Evolutionary conservation across 106 monocot genomes (phyloP).

Genomic region (Apostasia ramifera): DNA sequence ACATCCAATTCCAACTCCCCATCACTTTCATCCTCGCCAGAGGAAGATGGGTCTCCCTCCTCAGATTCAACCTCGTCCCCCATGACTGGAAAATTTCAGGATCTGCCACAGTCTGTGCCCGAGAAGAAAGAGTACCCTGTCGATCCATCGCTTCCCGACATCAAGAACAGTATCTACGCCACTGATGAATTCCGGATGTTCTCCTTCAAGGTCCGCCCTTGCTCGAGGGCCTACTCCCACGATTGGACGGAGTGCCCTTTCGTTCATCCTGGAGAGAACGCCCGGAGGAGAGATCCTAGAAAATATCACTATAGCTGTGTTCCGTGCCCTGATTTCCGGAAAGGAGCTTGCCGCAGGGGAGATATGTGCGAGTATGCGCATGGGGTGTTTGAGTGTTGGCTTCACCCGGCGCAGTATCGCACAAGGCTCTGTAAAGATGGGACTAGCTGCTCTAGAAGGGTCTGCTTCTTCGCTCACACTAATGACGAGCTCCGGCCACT

Average conservation of each 20-base stretch:
- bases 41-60: constrained; percentile 8
- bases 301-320: constrained; percentile 17
- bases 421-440: constrained; percentile 13
- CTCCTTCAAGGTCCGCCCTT: constrained; percentile 11
- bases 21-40: neutral
- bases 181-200: constrained; percentile 13
- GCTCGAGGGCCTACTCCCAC: constrained; percentile 11
- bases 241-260: constrained; percentile 15
- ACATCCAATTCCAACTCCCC: neutral
- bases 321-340: constrained; percentile 11
- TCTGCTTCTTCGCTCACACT: constrained; percentile 12
- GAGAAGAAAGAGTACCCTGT: constrained; percentile 13
- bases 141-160: constrained; percentile 8
- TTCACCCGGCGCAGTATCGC: constrained; percentile 12
- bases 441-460: constrained; percentile 1
- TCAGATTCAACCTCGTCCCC: constrained; percentile 2
- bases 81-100: neutral
- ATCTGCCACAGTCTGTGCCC: neutral
- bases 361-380: constrained; percentile 13
- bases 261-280: constrained; percentile 12
- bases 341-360: constrained; percentile 6
- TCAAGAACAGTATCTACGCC: constrained; percentile 5
- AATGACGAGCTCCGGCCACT: constrained; percentile 12
- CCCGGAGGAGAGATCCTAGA: constrained; percentile 6
- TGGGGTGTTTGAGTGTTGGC: constrained; percentile 16